Evolutionary conservation across 129 eudicot species (phyloP), one percentile per base, ranked within the genome.

Genomic region (Flaveria brownii): DNA sequence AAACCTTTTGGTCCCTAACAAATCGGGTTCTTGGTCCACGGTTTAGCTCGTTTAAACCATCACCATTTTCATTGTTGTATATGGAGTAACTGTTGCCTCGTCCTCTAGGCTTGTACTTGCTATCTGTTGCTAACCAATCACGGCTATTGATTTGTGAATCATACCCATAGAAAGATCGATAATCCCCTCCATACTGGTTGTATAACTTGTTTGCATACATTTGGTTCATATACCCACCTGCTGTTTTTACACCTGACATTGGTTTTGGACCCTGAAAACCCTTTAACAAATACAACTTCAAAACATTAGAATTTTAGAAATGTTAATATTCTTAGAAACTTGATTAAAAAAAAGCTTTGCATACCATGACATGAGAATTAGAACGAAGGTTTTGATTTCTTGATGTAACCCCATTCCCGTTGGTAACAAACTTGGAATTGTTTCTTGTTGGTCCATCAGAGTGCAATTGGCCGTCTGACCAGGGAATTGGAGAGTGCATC

Each of bases 1-100:
- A 80, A 1, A 49, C 75, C 79, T 84, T 84, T 22, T 68, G 88
- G 71, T 80, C 85, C 83, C 89, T 92, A 1, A 80, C 6, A 9
- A 71, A 75, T 42, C 86, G 86, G 15, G 89, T 83, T 80, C 97
- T 76, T 0, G 97, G 97, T 8, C 96, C 97, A 71, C 87, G 77
- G 61, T 89, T 92, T 16, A 92, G 86, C 77, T 92, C 97, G 46
- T 92, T 92, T 66, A 92, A 68, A 16, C 92, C 96, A 78, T 92
- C 96, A 2, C 71, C 71, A 9, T 80, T 87, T 71, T 85, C 97
- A 36, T 80, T 85, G 20, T 87, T 87, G 70, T 84, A 89, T 5
- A 80, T 78, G 28, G 54, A 87, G 52, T 70, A 73, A 39, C 88
- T 86, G 62, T 88, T 88, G 33, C 82, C 84, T 22, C 97, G 66